Base-by-base conservation (phyloP, 2,329 filamentous ascomycete species). In the Pseudonectria foliicola region DNA sequence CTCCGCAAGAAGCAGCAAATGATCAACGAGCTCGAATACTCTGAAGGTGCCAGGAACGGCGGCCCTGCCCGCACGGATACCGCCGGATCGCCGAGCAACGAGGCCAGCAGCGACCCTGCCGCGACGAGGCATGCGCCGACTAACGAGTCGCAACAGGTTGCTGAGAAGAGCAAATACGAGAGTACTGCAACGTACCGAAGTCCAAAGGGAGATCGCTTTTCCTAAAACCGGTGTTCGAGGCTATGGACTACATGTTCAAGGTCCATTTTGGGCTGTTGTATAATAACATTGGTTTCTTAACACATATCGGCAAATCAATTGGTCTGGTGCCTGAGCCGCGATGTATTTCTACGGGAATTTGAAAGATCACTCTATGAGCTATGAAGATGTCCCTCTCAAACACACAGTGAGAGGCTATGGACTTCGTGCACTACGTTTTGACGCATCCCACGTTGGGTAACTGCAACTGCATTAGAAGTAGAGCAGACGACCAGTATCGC, bases 111-210 rank as follows among this genome's bases (percentile, higher is more conserved):
- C 44, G 89, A 95, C 63, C 87, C 87, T n/a, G 88, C 89, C 10
- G 82, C 88, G 8, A 93, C 86, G 34, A 70, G 80, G 46, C 88
- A 94, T 63, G 84, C 82, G 40, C 83, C 85, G 2, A 71, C 80
- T 45, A 84, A 76, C 27, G 83, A 85, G 56, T 64, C 68, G 28
- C 71, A 87, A 55, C 69, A 73, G 44, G 68, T 84, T 16, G 52
- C 67, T 25, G 85, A 89, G 61, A 93, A 87, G 70, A 84, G 86
- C 59, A 95, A 94, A 65, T 96, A 93, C 61, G 89, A 96, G 66
- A 81, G 84, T 23, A 70, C 68, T 34, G 71, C 76, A 48, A 83
- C 88, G 36, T 96, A 82, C 62, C 68, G 75, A 50, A 83, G 82
- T 62, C 76, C 71, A 42, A 93, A 87, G 59, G 92, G 92, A 4